Evolutionary conservation across 768 basidiomycete genomes (phyloP), one percentile per base, ranked within the genome.

Genomic region (Xerocomellus intermedius): DNA sequence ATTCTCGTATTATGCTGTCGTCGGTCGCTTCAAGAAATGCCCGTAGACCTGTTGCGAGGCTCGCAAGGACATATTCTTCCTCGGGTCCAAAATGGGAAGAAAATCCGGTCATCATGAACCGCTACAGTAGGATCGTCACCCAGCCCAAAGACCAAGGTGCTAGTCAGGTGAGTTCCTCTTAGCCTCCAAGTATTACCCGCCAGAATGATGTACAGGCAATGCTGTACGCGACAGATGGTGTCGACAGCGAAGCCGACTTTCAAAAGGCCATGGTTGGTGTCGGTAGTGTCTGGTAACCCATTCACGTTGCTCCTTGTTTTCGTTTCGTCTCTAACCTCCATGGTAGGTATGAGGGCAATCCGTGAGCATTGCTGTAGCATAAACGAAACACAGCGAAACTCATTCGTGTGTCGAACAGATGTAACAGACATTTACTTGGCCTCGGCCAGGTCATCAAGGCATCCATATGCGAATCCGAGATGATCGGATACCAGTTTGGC

Each of bases 181-280:
- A 28, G 28, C 19, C 9, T 41, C 57, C 26, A 8, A 21, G 14
- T 22, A 26, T 50, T 42, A 9, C 19, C 12, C 0, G n/a, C 45
- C 19, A 28, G 50, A 41, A 60, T 36, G 7, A 26, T 51, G 7
- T 21, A 22, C 65, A 96, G 91, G 97, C 97, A 33, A 98, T 99
- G 97, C 77, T 99, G 46, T 99, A 94, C 73, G 97, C 94, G n/a
- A 99, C 97, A 1, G 97, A 98, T 35, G 95, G 92, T 30, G 82
- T 99, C 57, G 75, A 80, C 24, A 74, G 64, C 16, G 89, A 96
- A 60, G 81, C 78, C 2, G 97, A 99, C 76, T 89, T 99, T 58
- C 77, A 91, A 66, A 98, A 96, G 70, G 86, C 95, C 42, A 98
- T 98, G 95, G 91, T 99, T 52, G 97, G 97, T 47, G 85, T 99